These are phyloP conservation scores for Aspergillus panamensis DNA, from an alignment of 495 filamentous ascomycete genomes.

Conservation along the genomic window DNA sequence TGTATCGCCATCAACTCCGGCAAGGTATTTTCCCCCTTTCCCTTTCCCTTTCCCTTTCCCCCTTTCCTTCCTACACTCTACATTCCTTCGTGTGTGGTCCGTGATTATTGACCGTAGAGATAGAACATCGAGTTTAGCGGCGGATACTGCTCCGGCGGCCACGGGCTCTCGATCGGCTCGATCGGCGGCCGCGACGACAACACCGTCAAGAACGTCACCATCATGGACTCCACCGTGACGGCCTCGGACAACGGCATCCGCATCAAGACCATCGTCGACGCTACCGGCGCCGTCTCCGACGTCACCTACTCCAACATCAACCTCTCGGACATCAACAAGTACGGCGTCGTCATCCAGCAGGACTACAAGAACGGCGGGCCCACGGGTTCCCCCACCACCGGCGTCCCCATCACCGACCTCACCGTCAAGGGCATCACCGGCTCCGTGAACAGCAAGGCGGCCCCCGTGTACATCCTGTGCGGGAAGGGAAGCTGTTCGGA, in stretches of 20 bases:
- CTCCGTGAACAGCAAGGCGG: conserved; percentile 38
- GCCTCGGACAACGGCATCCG: conserved; percentile 59
- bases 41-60: no score
- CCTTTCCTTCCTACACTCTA: no score
- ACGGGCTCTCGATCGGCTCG: conserved; percentile 68
- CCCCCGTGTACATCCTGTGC: conserved; percentile 42
- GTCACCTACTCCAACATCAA: conserved; percentile 60
- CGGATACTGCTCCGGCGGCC: conserved; percentile 56
- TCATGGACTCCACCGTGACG: conserved; percentile 48
- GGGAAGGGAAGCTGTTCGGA: conserved; percentile 40
- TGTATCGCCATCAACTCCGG: conserved; percentile 63
- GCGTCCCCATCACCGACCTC: conserved; percentile 59
- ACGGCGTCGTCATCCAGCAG: conserved; percentile 67
- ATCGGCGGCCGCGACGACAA: conserved; percentile 62
- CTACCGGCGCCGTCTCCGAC: conserved; percentile 53
- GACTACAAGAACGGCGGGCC: conserved; percentile 64
- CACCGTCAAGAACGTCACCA: conserved; percentile 53
- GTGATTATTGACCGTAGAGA: no score
- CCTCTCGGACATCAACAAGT: conserved; percentile 53
- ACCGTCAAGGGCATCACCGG: conserved; percentile 53
- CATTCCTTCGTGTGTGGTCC: no score
- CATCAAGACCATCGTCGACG: conserved; percentile 60
- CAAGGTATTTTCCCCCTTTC: conserved; percentile 21
- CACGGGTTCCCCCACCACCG: conserved; percentile 57
- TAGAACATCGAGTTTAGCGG: conserved; percentile 53